Evolutionary conservation across 208 protist species (phyloP).

Genomic region (Acanthamoeba quina): DNA sequence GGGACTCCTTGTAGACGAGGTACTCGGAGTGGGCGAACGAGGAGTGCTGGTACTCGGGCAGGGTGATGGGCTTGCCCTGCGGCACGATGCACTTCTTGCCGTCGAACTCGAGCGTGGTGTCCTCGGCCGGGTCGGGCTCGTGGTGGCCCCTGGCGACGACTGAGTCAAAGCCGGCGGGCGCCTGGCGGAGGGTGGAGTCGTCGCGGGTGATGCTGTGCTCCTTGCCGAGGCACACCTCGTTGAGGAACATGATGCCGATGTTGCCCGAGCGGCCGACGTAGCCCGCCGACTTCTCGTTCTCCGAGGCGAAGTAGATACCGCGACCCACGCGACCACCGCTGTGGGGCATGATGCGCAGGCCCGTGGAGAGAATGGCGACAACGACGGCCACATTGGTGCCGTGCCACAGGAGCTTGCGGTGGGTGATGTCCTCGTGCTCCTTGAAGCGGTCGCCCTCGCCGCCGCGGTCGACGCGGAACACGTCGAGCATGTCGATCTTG

Average conservation of each 20-base stretch:
- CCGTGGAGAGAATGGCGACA: constrained; percentile 80
- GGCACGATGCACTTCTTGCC: constrained; percentile 81
- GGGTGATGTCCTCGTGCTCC: constrained; percentile 71
- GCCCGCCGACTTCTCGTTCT: constrained; percentile 80
- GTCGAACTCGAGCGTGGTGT: constrained; percentile 75
- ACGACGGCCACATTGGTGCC: constrained; percentile 85
- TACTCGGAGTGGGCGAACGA: constrained; percentile 81
- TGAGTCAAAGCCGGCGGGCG: constrained; percentile 82
- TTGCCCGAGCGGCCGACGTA: constrained; percentile 76
- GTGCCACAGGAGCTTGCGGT: constrained; percentile 84
- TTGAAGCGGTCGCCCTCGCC: constrained; percentile 76
- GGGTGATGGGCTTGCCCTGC: constrained; percentile 70
- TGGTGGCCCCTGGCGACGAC: constrained; percentile 73
- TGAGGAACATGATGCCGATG: constrained; percentile 84
- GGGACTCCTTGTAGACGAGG: constrained; percentile 82
- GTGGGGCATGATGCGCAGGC: constrained; percentile 87
- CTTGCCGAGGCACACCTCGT: constrained; percentile 84
- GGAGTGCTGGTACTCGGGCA: constrained; percentile 41
- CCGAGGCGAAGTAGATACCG: constrained; percentile 86
- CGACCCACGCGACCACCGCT: constrained; percentile 85
- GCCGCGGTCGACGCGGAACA: constrained; percentile 43
- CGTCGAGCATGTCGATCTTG: constrained; percentile 69
- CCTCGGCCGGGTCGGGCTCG: constrained; percentile 49
- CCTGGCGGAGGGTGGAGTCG: constrained; percentile 73
- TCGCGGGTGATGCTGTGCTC: constrained; percentile 80